Base-by-base conservation (phyloP, 2,329 filamentous ascomycete species). In the Fusarium pilosicola region DNA sequence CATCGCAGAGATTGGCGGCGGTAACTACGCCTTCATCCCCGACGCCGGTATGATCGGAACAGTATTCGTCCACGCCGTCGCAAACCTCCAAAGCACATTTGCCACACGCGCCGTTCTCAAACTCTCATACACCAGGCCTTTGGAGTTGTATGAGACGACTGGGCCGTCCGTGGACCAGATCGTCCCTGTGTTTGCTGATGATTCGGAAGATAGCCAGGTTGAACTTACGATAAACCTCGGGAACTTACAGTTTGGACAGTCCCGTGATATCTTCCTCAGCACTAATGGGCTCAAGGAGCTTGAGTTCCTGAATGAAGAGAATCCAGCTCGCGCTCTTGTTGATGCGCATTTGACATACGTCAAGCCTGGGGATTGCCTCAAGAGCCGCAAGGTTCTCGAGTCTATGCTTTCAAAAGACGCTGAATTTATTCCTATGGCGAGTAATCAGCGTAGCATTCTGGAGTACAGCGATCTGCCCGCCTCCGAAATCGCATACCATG, bases 31-130 rank as follows among this genome's bases (percentile, higher is more conserved):
- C 14, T 91, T 91, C 71, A 91, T 91, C 24, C 87, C 89, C 0
- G 89, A 91, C 61, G 85, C 88, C 0, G 87, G 88, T 66, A 90
- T 91, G 88, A 88, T 91, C 67, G 87, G 87, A 7, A 91, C 89
- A 6, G 88, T 90, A 7, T 91, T 91, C 68, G 84, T 90, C 7
- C 88, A 91, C 74, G 88, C 90, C 5, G 84, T 91, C 5, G 89
- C 89, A 24, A 90, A 91, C 71, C 77, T 91, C 5, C 89, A 90
- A 74, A 85, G 86, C 6, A 91, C 89, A 0, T 90, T 86, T 68
- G 88, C 88, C 6, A 86, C 82, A 8, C 81, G 83, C 2, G 86
- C 86, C 6, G 80, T 74, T 0, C 77, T 91, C 5, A 79, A 79
- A 5, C 67, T 91, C 26, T 80, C 74, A 0, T 86, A 85, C 55